Percentiles rank a stretch among this genome's conserved stretches.
phyloP scores from a whole-genome alignment of 768 basidiomycete species.

The Termitomyces sp. region DNA sequence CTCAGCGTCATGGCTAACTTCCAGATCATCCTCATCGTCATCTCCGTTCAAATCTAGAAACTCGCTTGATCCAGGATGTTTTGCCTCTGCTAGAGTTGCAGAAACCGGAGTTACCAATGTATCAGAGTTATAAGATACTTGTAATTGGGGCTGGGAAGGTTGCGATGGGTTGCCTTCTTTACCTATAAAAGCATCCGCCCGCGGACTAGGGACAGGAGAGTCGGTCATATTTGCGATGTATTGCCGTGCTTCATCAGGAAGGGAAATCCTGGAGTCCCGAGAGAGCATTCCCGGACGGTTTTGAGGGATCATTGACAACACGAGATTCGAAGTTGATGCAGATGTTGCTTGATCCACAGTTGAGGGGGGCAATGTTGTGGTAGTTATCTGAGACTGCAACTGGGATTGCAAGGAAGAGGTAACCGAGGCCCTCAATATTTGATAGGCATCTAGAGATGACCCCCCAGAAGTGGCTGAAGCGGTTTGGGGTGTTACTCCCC shows the following conservation, averaged over 20 bases:
- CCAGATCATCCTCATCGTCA: slow-evolving; percentile 36
- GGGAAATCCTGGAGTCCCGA: slow-evolving; percentile 63
- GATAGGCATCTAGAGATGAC: slow-evolving; percentile 9
- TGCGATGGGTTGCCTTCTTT: slow-evolving; percentile 13
- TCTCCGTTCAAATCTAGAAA: slow-evolving; percentile 63
- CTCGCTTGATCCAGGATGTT: slow-evolving; percentile 30
- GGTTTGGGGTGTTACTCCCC: slow-evolving; percentile 14
- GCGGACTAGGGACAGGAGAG: slow-evolving; percentile 53
- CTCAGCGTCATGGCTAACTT: slow-evolving; percentile 29
- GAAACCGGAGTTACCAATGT: slow-evolving; percentile 2
- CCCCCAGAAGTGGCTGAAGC: slow-evolving; percentile 15
- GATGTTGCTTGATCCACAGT: slow-evolving; percentile 15
- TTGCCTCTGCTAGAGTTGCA: slow-evolving; percentile 1
- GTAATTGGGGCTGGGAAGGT: slow-evolving; percentile 2
- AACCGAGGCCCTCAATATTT: background rate
- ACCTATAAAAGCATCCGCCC: slow-evolving; percentile 30
- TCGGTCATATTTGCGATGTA: slow-evolving; percentile 68
- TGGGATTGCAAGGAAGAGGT: background rate
- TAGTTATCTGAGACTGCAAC: background rate
- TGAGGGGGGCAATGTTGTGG: slow-evolving; percentile 14
- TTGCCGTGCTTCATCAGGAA: slow-evolving; percentile 72
- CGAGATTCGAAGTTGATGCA: slow-evolving; percentile 15
- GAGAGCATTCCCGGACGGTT: slow-evolving; percentile 30
- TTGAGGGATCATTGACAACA: slow-evolving; percentile 29
- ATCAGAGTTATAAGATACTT: background rate